Conservation (phyloP, 2,329 filamentous ascomycete genomes). For the Pseudocercospora fijiensis region DNA sequence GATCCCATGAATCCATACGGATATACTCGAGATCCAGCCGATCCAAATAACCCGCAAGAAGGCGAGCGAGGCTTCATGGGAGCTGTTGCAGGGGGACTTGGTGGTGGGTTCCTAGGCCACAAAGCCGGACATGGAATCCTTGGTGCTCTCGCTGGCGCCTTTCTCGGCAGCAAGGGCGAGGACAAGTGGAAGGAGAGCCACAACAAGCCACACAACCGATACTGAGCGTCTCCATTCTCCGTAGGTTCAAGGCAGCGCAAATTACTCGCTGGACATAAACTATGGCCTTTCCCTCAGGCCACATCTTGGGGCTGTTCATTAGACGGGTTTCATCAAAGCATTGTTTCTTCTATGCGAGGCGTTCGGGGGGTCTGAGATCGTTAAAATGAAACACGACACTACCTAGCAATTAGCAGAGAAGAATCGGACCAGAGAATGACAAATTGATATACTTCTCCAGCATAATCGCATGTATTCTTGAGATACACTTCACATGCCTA, state of each 20-base stretch:
- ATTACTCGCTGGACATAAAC: no score
- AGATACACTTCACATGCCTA: background rate
- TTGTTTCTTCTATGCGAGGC: background rate
- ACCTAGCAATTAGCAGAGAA: background rate
- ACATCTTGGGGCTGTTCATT: background rate
- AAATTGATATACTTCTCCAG: slow-evolving; percentile 1
- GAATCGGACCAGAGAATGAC: background rate
- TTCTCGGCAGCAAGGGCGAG: slow-evolving; percentile 49
- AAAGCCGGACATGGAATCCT: slow-evolving; percentile 60
- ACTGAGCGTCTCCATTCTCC: background rate
- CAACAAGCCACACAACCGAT: slow-evolving; percentile 9
- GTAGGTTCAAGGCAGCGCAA: background rate
- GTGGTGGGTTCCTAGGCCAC: slow-evolving; percentile 57
- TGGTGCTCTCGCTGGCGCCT: slow-evolving; percentile 55
- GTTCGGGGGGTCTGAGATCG: background rate
- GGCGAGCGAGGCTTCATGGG: slow-evolving; percentile 60
- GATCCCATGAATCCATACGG: slow-evolving; percentile 42
- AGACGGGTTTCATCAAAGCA: background rate
- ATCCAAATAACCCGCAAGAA: slow-evolving; percentile 49
- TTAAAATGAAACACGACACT: background rate
- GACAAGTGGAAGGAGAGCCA: slow-evolving; percentile 12
- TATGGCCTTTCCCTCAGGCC: background rate
- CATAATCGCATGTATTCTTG: background rate
- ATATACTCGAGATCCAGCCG: slow-evolving; percentile 34
- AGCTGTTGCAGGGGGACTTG: slow-evolving; percentile 56